A percentile compares a stretch with the other conserved stretches of the same genome.
Conservation (phyloP, 2,329 filamentous ascomycete species). For the Venturia asperata region DNA sequence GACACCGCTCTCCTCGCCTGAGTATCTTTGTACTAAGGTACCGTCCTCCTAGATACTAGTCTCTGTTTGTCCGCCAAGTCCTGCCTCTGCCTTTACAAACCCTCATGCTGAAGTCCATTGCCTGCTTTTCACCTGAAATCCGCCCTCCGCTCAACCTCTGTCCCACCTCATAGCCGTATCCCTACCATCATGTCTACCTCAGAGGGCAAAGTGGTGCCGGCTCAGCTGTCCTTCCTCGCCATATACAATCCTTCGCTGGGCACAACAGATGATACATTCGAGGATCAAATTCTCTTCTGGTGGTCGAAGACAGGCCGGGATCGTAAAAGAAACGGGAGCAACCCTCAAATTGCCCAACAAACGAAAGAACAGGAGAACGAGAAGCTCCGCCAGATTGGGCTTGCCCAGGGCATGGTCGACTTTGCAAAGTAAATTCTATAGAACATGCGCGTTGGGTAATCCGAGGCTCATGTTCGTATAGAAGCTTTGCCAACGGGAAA, state of each 20-base stretch:
- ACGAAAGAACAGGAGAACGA: conserved; percentile 66
- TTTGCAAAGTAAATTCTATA: conserved; percentile 55
- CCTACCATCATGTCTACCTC: neutral
- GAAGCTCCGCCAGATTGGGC: conserved; percentile 81
- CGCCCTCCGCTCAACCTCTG: neutral
- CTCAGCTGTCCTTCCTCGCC: conserved; percentile 80
- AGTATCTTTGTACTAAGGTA: too few species aligned
- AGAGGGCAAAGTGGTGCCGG: conserved; percentile 53
- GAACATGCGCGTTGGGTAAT: conserved; percentile 27
- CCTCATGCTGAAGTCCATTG: too few species aligned
- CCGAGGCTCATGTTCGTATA: conserved; percentile 34
- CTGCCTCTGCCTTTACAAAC: too few species aligned
- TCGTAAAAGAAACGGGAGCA: conserved; percentile 24
- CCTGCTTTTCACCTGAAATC: too few species aligned
- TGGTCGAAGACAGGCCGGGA: conserved; percentile 47
- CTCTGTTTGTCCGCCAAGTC: too few species aligned
- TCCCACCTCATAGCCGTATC: neutral
- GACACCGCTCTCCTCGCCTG: too few species aligned
- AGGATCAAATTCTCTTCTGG: conserved; percentile 89
- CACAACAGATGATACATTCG: conserved; percentile 62
- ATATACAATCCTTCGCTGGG: conserved; percentile 90
- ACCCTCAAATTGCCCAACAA: conserved; percentile 7
- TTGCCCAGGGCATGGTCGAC: conserved; percentile 92
- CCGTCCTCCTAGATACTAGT: too few species aligned
- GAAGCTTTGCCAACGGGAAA: conserved; percentile 69